Base-by-base conservation (phyloP, 2,329 filamentous ascomycete genomes). In the Colletotrichum shisoi region DNA sequence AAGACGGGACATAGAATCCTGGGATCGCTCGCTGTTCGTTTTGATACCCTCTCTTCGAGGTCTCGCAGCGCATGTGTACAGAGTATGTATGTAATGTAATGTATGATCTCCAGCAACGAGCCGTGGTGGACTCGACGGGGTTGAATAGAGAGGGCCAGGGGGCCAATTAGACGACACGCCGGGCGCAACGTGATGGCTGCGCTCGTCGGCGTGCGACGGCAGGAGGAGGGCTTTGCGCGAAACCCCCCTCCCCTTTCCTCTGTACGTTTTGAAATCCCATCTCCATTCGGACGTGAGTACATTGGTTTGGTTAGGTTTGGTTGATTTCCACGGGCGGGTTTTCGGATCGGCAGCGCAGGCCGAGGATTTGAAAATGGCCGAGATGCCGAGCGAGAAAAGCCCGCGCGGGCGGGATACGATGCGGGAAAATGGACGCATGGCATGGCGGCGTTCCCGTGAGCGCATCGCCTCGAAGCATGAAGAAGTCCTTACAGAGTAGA, bases 181-280 rank as follows among this genome's bases (percentile, higher is more conserved):
- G 45, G 51, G 42, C 49, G 56, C 61, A 72, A 70, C 71, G 71
- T 72, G 71, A 72, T 70, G 67, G 70, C 31, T 72, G 68, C 58
- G 56, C 57, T 66, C 62, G 62, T 54, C 61, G 54, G 54, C 57
- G 62, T 68, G 62, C 62, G 49, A 60, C 62, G 24, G n/a, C n/a
- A n/a, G 24, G 62, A 34, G 51, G 31, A 65, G 21, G 42, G 42
- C 24, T 9, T 51, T 68, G 65, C 65, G 65, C 65, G 65, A 66
- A 65, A 65, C 2, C 27, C 34, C 48, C 11, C 15, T 12, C 8
- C 24, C 3, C 15, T 19, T 15, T 21, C 21, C 11, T 19, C 42
- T 45, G n/a, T 46, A 11, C 7, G n/a, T 21, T 9, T 3, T 27
- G 24, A 27, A 27, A 27, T 27, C 24, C 24, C 24, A 27, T 27